A percentile compares a stretch with the other conserved stretches of the same genome.
Evolutionary conservation across 75 land plant species (phyloP).

Genomic region (Larix kaempferi): DNA sequence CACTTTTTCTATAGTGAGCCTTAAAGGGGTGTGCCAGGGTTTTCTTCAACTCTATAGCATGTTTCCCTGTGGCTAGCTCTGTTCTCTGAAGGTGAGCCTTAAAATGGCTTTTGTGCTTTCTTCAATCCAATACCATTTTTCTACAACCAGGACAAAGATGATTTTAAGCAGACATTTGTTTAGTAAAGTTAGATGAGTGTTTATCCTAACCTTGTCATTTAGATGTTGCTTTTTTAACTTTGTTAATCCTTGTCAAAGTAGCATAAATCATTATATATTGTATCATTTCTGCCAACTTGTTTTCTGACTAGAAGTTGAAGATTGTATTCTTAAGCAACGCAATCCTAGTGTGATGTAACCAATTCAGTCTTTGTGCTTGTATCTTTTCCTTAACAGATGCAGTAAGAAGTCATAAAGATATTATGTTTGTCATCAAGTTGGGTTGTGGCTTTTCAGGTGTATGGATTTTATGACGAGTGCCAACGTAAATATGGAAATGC

Average conservation of each 20-base stretch:
- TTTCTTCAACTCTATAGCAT: too few relatives aligned
- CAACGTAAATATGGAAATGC: constrained; percentile 99
- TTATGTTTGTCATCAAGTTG: not conserved
- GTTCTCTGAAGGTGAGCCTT: too few relatives aligned
- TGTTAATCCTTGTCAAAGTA: not conserved
- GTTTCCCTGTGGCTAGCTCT: too few relatives aligned
- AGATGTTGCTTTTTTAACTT: not conserved
- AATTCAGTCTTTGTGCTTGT: not conserved
- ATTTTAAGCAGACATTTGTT: too few relatives aligned
- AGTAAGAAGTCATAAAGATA: not conserved
- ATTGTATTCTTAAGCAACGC: not conserved
- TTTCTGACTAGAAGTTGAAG: not conserved
- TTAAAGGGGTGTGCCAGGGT: too few relatives aligned
- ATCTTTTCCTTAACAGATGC: not conserved
- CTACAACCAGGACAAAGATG: too few relatives aligned
- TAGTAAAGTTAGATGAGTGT: not conserved
- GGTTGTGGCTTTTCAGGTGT: constrained; percentile 51
- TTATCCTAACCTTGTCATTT: not conserved
- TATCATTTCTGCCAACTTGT: not conserved
- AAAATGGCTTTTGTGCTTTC: too few relatives aligned
- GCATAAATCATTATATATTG: not conserved
- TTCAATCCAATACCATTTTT: too few relatives aligned
- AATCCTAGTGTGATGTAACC: not conserved
- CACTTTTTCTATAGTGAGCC: too few relatives aligned
- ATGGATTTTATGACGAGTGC: constrained; percentile 99